A percentile compares a stretch with the other conserved stretches of the same genome.
Evolutionary conservation across 2,329 filamentous ascomycete genomes (phyloP).

Genomic region (Colletotrichum sp.): DNA sequence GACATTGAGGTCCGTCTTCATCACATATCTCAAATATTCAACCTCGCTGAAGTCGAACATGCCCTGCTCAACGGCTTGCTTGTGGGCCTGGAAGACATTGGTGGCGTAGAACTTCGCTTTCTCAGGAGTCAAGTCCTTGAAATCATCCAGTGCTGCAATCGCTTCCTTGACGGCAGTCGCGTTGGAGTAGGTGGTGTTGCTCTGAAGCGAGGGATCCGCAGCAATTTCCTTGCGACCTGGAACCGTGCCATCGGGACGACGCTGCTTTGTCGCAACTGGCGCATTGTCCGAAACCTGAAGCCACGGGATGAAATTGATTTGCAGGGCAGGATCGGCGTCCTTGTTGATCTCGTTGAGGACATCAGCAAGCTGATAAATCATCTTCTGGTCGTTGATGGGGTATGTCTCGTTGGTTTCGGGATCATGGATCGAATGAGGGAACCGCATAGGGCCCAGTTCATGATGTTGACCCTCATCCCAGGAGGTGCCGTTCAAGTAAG

Average conservation of each 20-base stretch:
- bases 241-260: constrained; percentile 32
- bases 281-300: constrained; percentile 41
- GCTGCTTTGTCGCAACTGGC: constrained; percentile 25
- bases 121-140: constrained; percentile 27
- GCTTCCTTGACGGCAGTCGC: constrained; percentile 28
- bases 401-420: constrained; percentile 45
- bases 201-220: constrained; percentile 22
- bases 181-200: constrained; percentile 26
- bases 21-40: constrained; percentile 35
- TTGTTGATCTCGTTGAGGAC: constrained; percentile 45
- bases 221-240: constrained; percentile 28
- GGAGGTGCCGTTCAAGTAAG: constrained; percentile 42
- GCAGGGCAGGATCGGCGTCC: constrained; percentile 29
- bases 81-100: constrained; percentile 35
- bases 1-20: constrained; percentile 38
- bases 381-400: constrained; percentile 44
- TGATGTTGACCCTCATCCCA: constrained; percentile 31
- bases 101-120: constrained; percentile 25
- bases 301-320: constrained; percentile 47
- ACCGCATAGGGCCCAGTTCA: constrained; percentile 50
- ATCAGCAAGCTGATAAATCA: constrained; percentile 46
- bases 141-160: constrained; percentile 27
- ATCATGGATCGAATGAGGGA: constrained; percentile 44
- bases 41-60: constrained; percentile 35
- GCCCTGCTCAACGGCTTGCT: constrained; percentile 31